These are phyloP conservation scores for Tuber microsphaerosporum DNA, from an alignment of 495 filamentous ascomycete genomes.

Conservation along the genomic window DNA sequence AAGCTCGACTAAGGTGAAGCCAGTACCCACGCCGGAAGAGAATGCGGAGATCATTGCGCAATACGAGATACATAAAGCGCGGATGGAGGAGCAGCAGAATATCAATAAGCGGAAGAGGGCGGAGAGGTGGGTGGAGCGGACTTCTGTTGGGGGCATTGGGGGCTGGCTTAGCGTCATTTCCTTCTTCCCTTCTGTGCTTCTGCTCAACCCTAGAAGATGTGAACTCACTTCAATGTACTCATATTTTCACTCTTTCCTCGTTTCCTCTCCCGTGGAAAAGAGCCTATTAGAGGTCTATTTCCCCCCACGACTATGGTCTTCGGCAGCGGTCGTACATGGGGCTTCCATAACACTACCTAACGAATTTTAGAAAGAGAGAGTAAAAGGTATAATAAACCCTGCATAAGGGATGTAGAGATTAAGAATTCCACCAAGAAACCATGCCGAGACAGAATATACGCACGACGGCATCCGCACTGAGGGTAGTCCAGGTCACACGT, in stretches of 20 bases:
- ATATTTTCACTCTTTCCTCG: background rate
- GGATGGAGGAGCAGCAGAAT: slow-evolving; percentile 50
- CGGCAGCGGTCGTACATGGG: background rate
- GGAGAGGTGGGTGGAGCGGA: slow-evolving; percentile 56
- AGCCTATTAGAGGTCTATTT: background rate
- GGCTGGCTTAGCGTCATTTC: background rate
- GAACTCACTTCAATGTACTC: background rate
- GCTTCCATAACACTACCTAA: background rate
- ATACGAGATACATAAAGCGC: slow-evolving; percentile 52
- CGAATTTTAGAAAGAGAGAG: background rate
- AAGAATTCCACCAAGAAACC: slow-evolving; percentile 47
- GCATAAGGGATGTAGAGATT: slow-evolving; percentile 1
- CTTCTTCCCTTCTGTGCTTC: background rate
- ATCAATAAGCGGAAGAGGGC: slow-evolving; percentile 56
- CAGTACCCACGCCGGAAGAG: slow-evolving; percentile 53
- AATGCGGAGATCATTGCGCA: slow-evolving; percentile 56
- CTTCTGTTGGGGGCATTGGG: slow-evolving; percentile 54
- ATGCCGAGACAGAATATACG: slow-evolving; percentile 48
- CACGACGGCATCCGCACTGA: slow-evolving; percentile 48
- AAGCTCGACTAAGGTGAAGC: slow-evolving; percentile 58
- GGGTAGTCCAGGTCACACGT: slow-evolving; percentile 46
- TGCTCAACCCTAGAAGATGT: background rate
- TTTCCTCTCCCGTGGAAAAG: background rate
- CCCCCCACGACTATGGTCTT: background rate
- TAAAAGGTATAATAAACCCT: slow-evolving; percentile 14